Evolutionary conservation across 2,329 filamentous ascomycete species (phyloP).

Genomic region (Fusarium buharicum): DNA sequence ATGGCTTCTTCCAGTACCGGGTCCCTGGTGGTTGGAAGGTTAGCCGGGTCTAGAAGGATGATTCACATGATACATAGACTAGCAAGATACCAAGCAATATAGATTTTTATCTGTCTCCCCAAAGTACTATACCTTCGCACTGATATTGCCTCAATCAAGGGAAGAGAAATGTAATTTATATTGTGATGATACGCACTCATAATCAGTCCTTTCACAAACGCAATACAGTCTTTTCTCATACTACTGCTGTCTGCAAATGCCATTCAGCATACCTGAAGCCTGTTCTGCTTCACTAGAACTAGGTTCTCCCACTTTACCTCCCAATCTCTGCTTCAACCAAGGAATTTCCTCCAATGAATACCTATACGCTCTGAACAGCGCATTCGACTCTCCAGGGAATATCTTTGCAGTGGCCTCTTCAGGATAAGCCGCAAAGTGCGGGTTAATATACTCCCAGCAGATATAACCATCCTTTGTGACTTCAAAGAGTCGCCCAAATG

Average conservation of each 20-base stretch:
- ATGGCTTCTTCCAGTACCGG: constrained; percentile 3
- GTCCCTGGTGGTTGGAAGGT: constrained; percentile 7
- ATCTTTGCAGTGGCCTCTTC: constrained; percentile 41
- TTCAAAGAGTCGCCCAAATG: constrained; percentile 44
- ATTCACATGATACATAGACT: neutral
- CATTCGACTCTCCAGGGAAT: constrained; percentile 47
- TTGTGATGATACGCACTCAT: too few relatives aligned
- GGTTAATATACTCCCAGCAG: constrained; percentile 48
- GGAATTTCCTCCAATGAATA: constrained; percentile 46
- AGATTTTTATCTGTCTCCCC: neutral
- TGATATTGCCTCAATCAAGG: too few relatives aligned
- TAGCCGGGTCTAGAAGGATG: neutral
- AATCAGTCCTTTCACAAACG: too few relatives aligned
- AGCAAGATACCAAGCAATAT: neutral
- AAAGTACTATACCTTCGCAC: too few relatives aligned
- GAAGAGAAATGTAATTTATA: too few relatives aligned
- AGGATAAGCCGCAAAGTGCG: constrained; percentile 43
- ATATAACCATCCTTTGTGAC: constrained; percentile 43
- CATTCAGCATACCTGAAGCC: neutral
- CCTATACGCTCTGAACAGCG: constrained; percentile 44
- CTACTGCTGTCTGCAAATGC: constrained; percentile 7
- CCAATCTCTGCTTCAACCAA: constrained; percentile 34
- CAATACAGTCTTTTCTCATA: too few relatives aligned
- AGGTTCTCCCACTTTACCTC: neutral
- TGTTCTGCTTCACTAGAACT: neutral